A percentile compares a stretch with the other conserved stretches of the same genome.
Conservation (phyloP, 805 yeast species). For the Kodamaea restingae region DNA sequence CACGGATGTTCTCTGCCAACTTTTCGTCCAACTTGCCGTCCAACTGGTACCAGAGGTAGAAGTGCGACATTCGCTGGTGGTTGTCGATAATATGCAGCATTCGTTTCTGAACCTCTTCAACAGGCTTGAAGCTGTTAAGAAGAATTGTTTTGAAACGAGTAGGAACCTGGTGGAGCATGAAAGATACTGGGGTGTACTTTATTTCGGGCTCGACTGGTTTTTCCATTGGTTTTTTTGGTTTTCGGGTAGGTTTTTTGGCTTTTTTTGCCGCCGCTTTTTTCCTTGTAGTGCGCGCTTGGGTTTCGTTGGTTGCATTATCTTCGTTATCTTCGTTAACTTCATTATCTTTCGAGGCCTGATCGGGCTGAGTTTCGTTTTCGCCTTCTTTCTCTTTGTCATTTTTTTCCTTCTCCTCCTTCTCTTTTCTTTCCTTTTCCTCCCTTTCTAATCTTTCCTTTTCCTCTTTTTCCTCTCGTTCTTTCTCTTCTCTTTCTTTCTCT, state of each 20-base stretch:
- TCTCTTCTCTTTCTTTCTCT: conserved; percentile 23
- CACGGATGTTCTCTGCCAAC: conserved; percentile 60
- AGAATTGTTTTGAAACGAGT: conserved; percentile 60
- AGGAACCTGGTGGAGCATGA: conserved; percentile 64
- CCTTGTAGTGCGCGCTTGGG: conserved; percentile 1
- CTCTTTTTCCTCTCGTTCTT: conserved; percentile 20
- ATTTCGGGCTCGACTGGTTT: conserved; percentile 43
- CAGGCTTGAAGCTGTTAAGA: conserved; percentile 57
- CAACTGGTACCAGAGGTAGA: conserved; percentile 78
- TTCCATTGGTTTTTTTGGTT: conserved; percentile 15
- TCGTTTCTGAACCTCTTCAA: conserved; percentile 49
- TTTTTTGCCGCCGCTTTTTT: conserved; percentile 13
- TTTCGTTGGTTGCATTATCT: conserved; percentile 1
- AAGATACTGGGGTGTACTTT: conserved; percentile 58
- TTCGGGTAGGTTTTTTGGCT: too few species aligned
- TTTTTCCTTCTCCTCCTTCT: conserved; percentile 11
- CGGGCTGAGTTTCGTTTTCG: too few species aligned
- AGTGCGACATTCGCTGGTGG: conserved; percentile 59
- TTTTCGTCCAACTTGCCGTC: conserved; percentile 70
- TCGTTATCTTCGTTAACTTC: conserved; percentile 8
- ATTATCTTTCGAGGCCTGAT: too few species aligned
- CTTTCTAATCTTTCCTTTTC: conserved; percentile 8
- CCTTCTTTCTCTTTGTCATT: conserved; percentile 12
- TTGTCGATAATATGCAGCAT: conserved; percentile 59
- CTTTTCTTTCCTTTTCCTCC: conserved; percentile 17